These are phyloP conservation scores for Thinopyrum elongatum DNA, from an alignment of 176 grass and related monocot genomes.

Conservation along the genomic window DNA sequence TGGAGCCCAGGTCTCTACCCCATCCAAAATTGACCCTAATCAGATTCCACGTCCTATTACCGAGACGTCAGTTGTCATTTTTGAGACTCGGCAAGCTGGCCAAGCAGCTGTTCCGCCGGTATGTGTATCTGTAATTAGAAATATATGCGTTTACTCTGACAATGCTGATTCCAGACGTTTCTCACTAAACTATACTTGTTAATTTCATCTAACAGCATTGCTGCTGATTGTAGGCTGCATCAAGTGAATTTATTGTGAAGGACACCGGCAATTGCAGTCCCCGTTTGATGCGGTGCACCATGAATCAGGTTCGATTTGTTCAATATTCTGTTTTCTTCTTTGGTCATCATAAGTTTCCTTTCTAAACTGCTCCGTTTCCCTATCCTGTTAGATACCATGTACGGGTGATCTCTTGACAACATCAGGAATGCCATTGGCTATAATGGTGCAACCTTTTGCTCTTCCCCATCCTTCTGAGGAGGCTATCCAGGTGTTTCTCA, in stretches of 20 bases:
- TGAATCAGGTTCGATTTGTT: constrained; percentile 68
- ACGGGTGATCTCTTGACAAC: constrained; percentile 75
- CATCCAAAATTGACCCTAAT: constrained; percentile 85
- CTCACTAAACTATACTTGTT: neutral
- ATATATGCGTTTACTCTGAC: neutral
- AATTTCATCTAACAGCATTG: neutral
- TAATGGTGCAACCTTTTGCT: constrained; percentile 84
- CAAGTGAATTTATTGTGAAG: constrained; percentile 78
- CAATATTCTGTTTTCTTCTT: neutral
- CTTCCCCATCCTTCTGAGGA: constrained; percentile 83
- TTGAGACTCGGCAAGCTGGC: constrained; percentile 73
- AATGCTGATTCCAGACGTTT: constrained; percentile 8
- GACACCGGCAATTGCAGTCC: constrained; percentile 85
- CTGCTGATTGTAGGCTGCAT: constrained; percentile 49
- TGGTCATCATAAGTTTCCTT: neutral
- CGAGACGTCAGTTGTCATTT: constrained; percentile 46
- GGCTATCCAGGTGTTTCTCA: constrained; percentile 60
- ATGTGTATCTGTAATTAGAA: constrained; percentile 30
- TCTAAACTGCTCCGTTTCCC: constrained; percentile 31
- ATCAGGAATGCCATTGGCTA: constrained; percentile 78
- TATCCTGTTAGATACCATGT: constrained; percentile 74
- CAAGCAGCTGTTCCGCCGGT: constrained; percentile 71
- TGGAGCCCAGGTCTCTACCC: constrained; percentile 55
- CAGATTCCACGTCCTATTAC: constrained; percentile 77
- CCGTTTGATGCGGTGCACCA: constrained; percentile 78